Evolutionary conservation across 331 rosid species (phyloP).

Genomic region (Cydonia oblonga): DNA sequence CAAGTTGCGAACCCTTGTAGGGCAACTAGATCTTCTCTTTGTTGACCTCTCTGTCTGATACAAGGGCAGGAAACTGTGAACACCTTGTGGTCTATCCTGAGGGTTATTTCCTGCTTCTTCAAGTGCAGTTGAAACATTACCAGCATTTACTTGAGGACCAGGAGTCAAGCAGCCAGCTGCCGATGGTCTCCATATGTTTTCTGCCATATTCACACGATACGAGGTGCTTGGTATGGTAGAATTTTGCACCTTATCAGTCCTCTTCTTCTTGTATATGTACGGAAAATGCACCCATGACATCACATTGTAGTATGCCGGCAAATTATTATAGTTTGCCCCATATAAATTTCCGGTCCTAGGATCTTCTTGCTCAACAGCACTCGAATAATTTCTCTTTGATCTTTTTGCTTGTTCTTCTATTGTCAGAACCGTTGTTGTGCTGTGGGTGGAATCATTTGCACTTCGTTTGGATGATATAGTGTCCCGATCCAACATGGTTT

Average conservation of each 20-base stretch:
- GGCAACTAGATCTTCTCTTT: constrained; percentile 49
- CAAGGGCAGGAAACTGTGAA: constrained; percentile 20
- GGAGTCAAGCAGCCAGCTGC: constrained; percentile 18
- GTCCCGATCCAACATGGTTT: constrained; percentile 3
- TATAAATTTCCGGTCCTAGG: constrained; percentile 24
- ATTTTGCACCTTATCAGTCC: constrained; percentile 45
- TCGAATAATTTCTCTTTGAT: constrained; percentile 26
- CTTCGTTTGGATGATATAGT: constrained; percentile 4
- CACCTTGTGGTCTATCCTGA: constrained; percentile 22
- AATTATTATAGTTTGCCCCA: constrained; percentile 35
- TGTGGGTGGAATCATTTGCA: background rate
- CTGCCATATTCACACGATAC: constrained; percentile 17
- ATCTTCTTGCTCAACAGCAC: constrained; percentile 21
- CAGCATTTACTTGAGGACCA: constrained; percentile 18
- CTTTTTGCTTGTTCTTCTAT: constrained; percentile 16
- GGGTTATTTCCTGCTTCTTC: constrained; percentile 15
- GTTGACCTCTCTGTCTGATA: constrained; percentile 33
- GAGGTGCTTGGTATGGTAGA: constrained; percentile 16
- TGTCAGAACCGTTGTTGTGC: background rate
- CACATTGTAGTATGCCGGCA: constrained; percentile 35
- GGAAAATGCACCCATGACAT: constrained; percentile 34
- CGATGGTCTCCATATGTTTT: constrained; percentile 23
- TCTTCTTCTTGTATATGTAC: constrained; percentile 50
- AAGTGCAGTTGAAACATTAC: constrained; percentile 9
- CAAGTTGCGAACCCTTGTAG: constrained; percentile 19